A percentile compares a stretch with the other conserved stretches of the same genome.
phyloP scores from a whole-genome alignment of 2,329 filamentous ascomycete genomes.

The Colletotrichum endophyticum region DNA sequence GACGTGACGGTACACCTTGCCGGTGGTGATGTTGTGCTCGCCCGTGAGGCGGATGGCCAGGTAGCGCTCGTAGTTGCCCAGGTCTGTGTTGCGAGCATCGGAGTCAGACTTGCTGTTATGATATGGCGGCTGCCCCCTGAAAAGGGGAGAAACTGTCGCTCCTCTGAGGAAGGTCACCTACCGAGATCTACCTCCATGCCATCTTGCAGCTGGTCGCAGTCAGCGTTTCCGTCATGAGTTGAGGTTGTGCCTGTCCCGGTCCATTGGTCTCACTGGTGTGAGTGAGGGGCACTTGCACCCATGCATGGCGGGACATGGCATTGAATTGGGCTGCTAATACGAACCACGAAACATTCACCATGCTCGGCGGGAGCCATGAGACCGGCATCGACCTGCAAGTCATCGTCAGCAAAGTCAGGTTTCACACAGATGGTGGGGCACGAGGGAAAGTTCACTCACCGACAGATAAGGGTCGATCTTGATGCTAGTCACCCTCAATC shows the following conservation, averaged over 20 bases:
- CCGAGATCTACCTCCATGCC: conserved; percentile 23
- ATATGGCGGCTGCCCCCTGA: not conserved
- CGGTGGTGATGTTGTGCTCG: conserved; percentile 96
- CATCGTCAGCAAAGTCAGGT: not conserved
- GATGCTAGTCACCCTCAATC: conserved; percentile 69
- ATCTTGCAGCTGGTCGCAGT: conserved; percentile 16
- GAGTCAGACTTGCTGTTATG: conserved; percentile 14
- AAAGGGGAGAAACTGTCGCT: not conserved
- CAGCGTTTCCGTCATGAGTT: not conserved
- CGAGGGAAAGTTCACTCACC: conserved; percentile 24
- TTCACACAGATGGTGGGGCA: not conserved
- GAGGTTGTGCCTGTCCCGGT: not conserved
- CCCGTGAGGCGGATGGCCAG: conserved; percentile 80
- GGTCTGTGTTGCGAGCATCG: conserved; percentile 36
- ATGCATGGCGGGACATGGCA: not conserved
- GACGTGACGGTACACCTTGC: conserved; percentile 92
- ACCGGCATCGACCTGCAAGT: conserved; percentile 18
- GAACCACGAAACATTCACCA: conserved; percentile 24
- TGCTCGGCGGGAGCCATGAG: conserved; percentile 35
- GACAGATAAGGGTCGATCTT: conserved; percentile 59
- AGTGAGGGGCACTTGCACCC: not conserved
- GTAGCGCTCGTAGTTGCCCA: conserved; percentile 69
- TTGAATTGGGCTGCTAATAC: not conserved
- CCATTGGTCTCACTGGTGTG: not conserved
- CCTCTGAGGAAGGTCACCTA: conserved; percentile 9